phyloP scores from a whole-genome alignment of 208 protist species.

The Trypanosoma theileri region DNA sequence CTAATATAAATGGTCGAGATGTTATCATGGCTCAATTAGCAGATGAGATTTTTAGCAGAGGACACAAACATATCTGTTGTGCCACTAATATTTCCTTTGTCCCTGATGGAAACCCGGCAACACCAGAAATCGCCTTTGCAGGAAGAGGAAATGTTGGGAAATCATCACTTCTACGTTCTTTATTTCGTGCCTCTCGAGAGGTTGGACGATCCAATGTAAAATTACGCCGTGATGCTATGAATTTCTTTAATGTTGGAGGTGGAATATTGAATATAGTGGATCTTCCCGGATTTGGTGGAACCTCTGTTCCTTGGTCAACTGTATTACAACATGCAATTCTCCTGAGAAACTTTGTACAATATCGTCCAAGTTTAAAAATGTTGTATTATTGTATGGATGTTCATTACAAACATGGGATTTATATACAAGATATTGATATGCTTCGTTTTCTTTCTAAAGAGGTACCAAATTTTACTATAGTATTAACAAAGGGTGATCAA shows the following conservation, averaged over 20 bases:
- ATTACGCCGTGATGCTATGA: slow-evolving; percentile 80
- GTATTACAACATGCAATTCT: slow-evolving; percentile 83
- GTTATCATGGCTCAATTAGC: slow-evolving; percentile 73
- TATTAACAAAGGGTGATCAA: slow-evolving; percentile 85
- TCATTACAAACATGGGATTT: slow-evolving; percentile 83
- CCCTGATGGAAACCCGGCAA: slow-evolving; percentile 83
- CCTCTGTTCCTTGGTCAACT: slow-evolving; percentile 77
- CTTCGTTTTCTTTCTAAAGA: slow-evolving; percentile 77
- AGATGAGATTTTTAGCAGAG: slow-evolving; percentile 83
- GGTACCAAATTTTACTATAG: slow-evolving; percentile 89
- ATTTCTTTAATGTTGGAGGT: slow-evolving; percentile 85
- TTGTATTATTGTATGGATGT: slow-evolving; percentile 92
- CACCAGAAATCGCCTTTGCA: slow-evolving; percentile 73
- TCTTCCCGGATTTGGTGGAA: slow-evolving; percentile 80
- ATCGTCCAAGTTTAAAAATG: slow-evolving; percentile 86
- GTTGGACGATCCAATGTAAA: slow-evolving; percentile 75
- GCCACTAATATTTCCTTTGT: slow-evolving; percentile 85
- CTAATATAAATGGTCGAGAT: slow-evolving; percentile 63
- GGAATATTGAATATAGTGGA: slow-evolving; percentile 85
- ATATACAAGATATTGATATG: slow-evolving; percentile 87
- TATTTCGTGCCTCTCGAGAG: slow-evolving; percentile 70
- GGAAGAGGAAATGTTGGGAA: slow-evolving; percentile 72
- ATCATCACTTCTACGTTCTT: slow-evolving; percentile 70
- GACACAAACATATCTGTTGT: slow-evolving; percentile 63
- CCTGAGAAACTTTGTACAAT: slow-evolving; percentile 78